Evolutionary conservation across 306 rosid species (phyloP).

Genomic region (Pterocarpus santalinus): DNA sequence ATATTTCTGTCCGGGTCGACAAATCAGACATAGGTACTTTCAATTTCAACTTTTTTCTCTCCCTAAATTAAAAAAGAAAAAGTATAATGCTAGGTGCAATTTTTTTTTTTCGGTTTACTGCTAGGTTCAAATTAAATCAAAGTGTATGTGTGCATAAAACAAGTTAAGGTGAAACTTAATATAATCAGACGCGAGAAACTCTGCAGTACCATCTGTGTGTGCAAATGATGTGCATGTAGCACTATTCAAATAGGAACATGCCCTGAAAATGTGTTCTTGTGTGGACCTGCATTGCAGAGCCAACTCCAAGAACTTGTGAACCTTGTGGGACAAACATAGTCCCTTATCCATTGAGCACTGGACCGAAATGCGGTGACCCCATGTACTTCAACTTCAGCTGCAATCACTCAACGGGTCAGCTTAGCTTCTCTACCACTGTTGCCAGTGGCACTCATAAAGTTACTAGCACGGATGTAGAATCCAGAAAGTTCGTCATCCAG

Average conservation of each 20-base stretch:
- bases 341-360: conserved; percentile 60
- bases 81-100: too few species aligned
- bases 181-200: too few species aligned
- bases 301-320: conserved; percentile 36
- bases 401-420: neutral
- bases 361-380: conserved; percentile 51
- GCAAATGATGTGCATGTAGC: too few species aligned
- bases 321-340: conserved; percentile 52
- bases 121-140: too few species aligned
- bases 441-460: neutral
- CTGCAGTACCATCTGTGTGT: too few species aligned
- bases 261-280: too few species aligned
- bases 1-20: conserved; percentile 28
- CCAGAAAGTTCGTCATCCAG: conserved; percentile 25
- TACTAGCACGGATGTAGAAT: neutral
- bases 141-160: too few species aligned
- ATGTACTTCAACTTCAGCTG: conserved; percentile 42
- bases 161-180: too few species aligned
- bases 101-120: too few species aligned
- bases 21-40: conserved; percentile 49
- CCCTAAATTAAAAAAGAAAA: too few species aligned
- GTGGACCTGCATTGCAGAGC: conserved; percentile 25
- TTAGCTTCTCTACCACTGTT: conserved; percentile 33
- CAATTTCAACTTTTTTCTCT: neutral
- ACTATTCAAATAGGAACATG: too few species aligned